Conservation (phyloP, 768 basidiomycete species). For the Pholiota molesta region DNA sequence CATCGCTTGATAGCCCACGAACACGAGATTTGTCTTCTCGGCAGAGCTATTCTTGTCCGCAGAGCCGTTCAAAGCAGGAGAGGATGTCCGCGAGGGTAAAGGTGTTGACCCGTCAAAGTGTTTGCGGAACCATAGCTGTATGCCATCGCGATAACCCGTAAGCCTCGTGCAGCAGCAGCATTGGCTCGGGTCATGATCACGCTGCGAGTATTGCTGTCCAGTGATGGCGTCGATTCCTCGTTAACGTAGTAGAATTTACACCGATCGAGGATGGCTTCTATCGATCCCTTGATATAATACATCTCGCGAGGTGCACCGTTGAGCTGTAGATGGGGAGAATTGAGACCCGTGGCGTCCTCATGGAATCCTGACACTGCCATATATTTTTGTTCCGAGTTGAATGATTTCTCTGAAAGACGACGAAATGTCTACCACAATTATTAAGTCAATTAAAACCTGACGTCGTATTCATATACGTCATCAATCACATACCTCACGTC, state of each 20-base stretch:
- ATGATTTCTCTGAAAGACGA: constrained; percentile 63
- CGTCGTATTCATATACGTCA: background rate
- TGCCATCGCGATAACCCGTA: constrained; percentile 92
- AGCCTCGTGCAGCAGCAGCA: constrained; percentile 69
- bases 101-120: constrained; percentile 22
- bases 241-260: constrained; percentile 91
- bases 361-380: constrained; percentile 89
- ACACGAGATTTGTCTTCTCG: constrained; percentile 67
- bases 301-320: constrained; percentile 59
- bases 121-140: constrained; percentile 75
- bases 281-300: constrained; percentile 91
- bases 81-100: constrained; percentile 17
- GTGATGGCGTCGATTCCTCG: constrained; percentile 82
- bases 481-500: constrained; percentile 58
- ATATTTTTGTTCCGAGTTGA: constrained; percentile 92
- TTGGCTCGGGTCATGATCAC: constrained; percentile 75
- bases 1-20: constrained; percentile 95
- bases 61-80: constrained; percentile 33
- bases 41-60: constrained; percentile 21
- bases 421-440: background rate
- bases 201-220: constrained; percentile 70
- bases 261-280: constrained; percentile 82
- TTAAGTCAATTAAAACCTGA: background rate
- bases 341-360: constrained; percentile 32
- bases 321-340: constrained; percentile 25